Percentiles rank a stretch among this genome's conserved stretches.
Conservation (phyloP, 495 filamentous ascomycete species). For the Annulohypoxylon moriforme region DNA sequence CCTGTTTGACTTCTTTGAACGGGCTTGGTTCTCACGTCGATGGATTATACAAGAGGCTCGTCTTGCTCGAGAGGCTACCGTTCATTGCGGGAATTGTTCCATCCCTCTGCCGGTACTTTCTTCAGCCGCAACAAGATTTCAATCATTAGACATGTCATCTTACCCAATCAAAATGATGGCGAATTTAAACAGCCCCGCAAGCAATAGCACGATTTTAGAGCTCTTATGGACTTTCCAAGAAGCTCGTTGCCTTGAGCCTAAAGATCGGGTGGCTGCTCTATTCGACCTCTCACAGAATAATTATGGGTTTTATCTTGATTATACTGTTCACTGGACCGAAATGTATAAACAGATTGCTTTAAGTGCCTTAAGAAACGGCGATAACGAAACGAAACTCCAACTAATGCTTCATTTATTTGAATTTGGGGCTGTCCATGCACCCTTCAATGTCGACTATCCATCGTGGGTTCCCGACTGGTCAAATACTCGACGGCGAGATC, state of each 20-base stretch:
- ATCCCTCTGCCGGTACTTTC: not conserved
- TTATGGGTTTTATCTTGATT: not conserved
- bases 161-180: conserved; percentile 4
- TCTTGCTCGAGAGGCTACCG: not conserved
- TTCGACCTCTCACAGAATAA: not conserved
- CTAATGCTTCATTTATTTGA: conserved; percentile 3
- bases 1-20: not conserved
- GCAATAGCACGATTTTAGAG: not conserved
- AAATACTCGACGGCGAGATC: not conserved
- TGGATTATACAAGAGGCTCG: conserved; percentile 2
- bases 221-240: not conserved
- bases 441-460: not conserved
- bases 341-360: not conserved
- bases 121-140: not conserved
- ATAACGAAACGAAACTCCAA: not conserved
- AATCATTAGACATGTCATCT: not conserved
- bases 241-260: not conserved
- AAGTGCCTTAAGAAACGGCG: not conserved
- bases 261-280: conserved; percentile 1
- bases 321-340: not conserved
- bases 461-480: conserved; percentile 2
- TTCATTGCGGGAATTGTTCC: not conserved
- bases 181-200: not conserved
- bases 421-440: not conserved
- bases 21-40: not conserved